These are phyloP conservation scores for Glutinoglossum americanum DNA, from an alignment of 495 filamentous ascomycete genomes.

Conservation along the genomic window DNA sequence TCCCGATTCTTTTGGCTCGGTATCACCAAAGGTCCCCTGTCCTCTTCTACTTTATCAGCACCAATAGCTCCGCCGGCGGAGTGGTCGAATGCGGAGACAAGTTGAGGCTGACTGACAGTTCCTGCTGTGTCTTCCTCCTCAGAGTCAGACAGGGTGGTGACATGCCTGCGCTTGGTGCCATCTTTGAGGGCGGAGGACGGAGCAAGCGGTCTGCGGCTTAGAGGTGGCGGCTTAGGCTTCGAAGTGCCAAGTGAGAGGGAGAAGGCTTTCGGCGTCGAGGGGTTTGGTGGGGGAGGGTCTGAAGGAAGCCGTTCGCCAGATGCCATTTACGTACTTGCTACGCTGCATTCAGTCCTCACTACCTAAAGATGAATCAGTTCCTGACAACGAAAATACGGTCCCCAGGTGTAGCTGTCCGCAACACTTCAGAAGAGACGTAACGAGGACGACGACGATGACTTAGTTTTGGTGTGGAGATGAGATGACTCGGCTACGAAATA, in stretches of 20 bases:
- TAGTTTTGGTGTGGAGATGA: not conserved
- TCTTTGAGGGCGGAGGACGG: conserved; percentile 8
- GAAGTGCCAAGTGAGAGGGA: conserved; percentile 18
- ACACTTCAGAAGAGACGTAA: no score
- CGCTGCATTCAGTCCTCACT: not conserved
- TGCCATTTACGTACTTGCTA: not conserved
- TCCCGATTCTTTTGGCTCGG: conserved; percentile 43
- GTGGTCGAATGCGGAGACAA: conserved; percentile 37
- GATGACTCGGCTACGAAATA: not conserved
- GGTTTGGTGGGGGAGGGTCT: conserved; percentile 9
- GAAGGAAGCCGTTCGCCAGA: not conserved
- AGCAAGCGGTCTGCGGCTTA: conserved; percentile 6
- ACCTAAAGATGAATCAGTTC: not conserved
- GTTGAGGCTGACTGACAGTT: conserved; percentile 17
- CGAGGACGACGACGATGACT: not conserved
- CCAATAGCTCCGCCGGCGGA: conserved; percentile 30
- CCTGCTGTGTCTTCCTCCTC: conserved; percentile 23
- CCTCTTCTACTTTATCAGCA: conserved; percentile 10
- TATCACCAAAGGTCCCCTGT: conserved; percentile 37
- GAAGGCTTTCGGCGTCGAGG: conserved; percentile 11
- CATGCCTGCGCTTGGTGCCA: conserved; percentile 13
- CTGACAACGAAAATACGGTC: not conserved
- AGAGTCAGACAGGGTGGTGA: conserved; percentile 20
- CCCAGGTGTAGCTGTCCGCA: not conserved
- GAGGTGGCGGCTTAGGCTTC: conserved; percentile 6